Percentiles rank a stretch among this genome's conserved stretches.
phyloP scores from a whole-genome alignment of 2,329 filamentous ascomycete genomes.

The Aschersonia sp. region DNA sequence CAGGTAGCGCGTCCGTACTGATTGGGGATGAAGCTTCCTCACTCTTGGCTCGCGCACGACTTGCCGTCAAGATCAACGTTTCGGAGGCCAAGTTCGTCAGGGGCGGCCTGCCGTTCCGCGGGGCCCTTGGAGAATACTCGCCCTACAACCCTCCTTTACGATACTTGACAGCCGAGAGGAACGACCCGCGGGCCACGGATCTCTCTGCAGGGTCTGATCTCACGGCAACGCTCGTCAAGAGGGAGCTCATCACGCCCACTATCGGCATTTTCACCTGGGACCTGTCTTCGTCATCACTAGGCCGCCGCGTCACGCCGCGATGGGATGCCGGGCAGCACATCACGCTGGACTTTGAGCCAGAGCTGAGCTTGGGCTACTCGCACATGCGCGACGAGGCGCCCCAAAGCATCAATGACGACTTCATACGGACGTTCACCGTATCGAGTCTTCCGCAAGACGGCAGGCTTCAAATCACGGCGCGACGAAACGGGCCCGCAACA shows the following conservation, averaged over 20 bases:
- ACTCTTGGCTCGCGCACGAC: constrained; percentile 53
- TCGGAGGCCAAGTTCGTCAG: constrained; percentile 46
- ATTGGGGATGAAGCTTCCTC: constrained; percentile 45
- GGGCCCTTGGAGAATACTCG: constrained; percentile 40
- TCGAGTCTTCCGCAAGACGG: constrained; percentile 37
- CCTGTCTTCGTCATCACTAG: constrained; percentile 10
- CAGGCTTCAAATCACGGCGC: constrained; percentile 57
- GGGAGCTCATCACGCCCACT: constrained; percentile 47
- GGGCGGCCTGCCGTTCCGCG: constrained; percentile 54
- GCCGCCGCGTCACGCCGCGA: constrained; percentile 5
- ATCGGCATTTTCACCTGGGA: constrained; percentile 49
- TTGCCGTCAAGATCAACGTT: constrained; percentile 56
- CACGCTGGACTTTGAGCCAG: constrained; percentile 55
- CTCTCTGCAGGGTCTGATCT: constrained; percentile 7
- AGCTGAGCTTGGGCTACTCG: constrained; percentile 59
- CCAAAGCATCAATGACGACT: constrained; percentile 70
- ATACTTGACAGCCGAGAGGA: constrained; percentile 50
- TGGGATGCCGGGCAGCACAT: constrained; percentile 66
- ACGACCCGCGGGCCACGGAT: constrained; percentile 7
- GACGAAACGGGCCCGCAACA: constrained; percentile 57
- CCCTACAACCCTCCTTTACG: constrained; percentile 71
- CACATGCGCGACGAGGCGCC: constrained; percentile 80
- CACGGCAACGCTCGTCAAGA: constrained; percentile 41
- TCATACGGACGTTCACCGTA: constrained; percentile 69
- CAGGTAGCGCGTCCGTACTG: constrained; percentile 53